Base-by-base conservation (phyloP, 1,284 basidiomycete genomes). In the Leccinum griseonigrum region DNA sequence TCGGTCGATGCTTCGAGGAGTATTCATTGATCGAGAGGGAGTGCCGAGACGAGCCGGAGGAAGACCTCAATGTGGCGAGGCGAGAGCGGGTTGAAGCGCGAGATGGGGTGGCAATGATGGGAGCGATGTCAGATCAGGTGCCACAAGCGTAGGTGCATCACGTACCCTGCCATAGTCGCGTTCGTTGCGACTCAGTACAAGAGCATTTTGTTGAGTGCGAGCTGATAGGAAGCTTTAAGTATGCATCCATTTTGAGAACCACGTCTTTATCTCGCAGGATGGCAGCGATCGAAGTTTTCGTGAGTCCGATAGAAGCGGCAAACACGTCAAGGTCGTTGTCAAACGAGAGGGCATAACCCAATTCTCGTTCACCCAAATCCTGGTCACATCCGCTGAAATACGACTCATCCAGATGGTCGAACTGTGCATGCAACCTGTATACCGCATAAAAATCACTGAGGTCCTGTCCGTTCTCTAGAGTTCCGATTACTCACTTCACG, bases 261-360 rank as follows among this genome's bases (percentile, higher is more conserved):
- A 91, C 82, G 64, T 96, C 95, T 63, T 90, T 86, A 67, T 97
- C 95, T 64, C 86, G 83, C 53, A 92, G 72, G 36, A 92, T 79
- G 2, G 80, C 79, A 18, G 84, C 79, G n/a, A 97, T 84, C 4
- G 90, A 87, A 4, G 94, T 94, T 78, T 94, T 93, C 38, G 91
- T 87, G 63, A 95, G 84, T 1, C 92, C 92, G 57, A 97, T 85
- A 1, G 94, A 93, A 8, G 94, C 94, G 29, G 92, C 86, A 73
- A 97, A 95, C 74, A 92, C 91, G 74, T 98, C 95, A 8, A 98
- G 81, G 75, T 98, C 95, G 64, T 88, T 84, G 70, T 98, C 95
- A 68, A 96, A 87, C 14, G 87, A 84, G 51, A 87, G 76, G 1
- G 90, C 85, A 69, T 91, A 88, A 5, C 92, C 92, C n/a, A 95